A percentile compares a stretch with the other conserved stretches of the same genome.
Evolutionary conservation across 371 early-diverging fungal species (phyloP).

Genomic region (Syncephalastrum racemosum): DNA sequence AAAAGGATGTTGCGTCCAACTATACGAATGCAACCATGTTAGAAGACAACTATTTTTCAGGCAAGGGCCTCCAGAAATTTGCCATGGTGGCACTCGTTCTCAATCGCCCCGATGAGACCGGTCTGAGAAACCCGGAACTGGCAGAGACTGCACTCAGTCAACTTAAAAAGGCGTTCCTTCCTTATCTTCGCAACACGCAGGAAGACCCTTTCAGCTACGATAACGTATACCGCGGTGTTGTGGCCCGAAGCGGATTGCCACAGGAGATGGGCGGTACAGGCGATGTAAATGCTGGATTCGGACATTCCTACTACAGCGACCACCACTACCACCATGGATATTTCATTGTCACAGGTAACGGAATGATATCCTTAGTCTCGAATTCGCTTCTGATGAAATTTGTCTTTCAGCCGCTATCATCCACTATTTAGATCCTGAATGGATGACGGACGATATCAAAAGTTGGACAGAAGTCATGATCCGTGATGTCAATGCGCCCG

Average conservation of each 20-base stretch:
- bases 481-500: constrained; percentile 70
- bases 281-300: constrained; percentile 40
- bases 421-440: constrained; percentile 58
- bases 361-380: no score
- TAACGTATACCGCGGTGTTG: constrained; percentile 63
- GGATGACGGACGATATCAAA: constrained; percentile 42
- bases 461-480: constrained; percentile 48
- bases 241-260: constrained; percentile 52
- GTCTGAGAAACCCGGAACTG: constrained; percentile 40
- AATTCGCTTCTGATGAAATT: background rate
- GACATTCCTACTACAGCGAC: constrained; percentile 60
- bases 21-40: constrained; percentile 37
- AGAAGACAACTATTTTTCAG: constrained; percentile 70
- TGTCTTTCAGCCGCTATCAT: constrained; percentile 57
- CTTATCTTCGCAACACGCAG: constrained; percentile 59
- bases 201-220: constrained; percentile 65
- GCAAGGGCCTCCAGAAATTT: constrained; percentile 69
- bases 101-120: constrained; percentile 47
- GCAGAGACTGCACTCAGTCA: constrained; percentile 36
- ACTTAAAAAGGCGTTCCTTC: constrained; percentile 47
- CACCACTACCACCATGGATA: constrained; percentile 87
- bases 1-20: constrained; percentile 44
- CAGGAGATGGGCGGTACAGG: constrained; percentile 41
- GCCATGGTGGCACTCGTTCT: constrained; percentile 65
- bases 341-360: constrained; percentile 44